A percentile compares a stretch with the other conserved stretches of the same genome.
Conservation (phyloP, 768 basidiomycete genomes). For the Lactifluus pinguis region DNA sequence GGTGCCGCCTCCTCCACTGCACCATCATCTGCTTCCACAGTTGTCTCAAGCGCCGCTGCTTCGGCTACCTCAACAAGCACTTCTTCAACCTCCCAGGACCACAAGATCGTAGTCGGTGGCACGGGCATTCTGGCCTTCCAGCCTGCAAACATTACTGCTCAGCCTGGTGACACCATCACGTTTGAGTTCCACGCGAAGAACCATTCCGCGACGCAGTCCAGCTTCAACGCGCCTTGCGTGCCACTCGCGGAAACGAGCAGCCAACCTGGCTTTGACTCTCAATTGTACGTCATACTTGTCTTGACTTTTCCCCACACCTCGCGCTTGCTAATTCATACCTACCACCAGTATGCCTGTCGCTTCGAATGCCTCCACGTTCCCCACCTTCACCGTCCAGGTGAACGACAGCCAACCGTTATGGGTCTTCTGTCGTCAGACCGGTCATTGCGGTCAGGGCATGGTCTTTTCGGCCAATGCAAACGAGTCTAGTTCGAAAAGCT, state of each 20-base stretch:
- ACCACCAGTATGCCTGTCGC: constrained; percentile 37
- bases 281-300: constrained; percentile 26
- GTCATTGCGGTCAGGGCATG: constrained; percentile 51
- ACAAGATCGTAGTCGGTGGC: constrained; percentile 26
- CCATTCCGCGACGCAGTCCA: constrained; percentile 32
- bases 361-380: constrained; percentile 37
- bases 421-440: constrained; percentile 43
- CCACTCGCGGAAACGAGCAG: constrained; percentile 34
- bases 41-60: constrained; percentile 26
- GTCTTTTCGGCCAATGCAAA: constrained; percentile 50
- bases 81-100: constrained; percentile 24
- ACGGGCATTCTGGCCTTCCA: constrained; percentile 23
- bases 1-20: constrained; percentile 10
- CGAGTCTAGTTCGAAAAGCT: constrained; percentile 41
- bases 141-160: constrained; percentile 29
- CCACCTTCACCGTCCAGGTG: constrained; percentile 42
- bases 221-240: constrained; percentile 29
- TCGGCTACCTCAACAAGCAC: constrained; percentile 20
- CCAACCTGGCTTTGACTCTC: constrained; percentile 33
- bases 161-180: constrained; percentile 31
- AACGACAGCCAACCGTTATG: constrained; percentile 51
- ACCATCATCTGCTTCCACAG: constrained; percentile 21
- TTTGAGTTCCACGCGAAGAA: constrained; percentile 36
- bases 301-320: neutral
- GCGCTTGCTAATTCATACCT: neutral